A percentile compares a stretch with the other conserved stretches of the same genome.
These are phyloP conservation scores for Dactylellina leptospora DNA, from an alignment of 2,329 filamentous ascomycete species.

Conservation along the genomic window DNA sequence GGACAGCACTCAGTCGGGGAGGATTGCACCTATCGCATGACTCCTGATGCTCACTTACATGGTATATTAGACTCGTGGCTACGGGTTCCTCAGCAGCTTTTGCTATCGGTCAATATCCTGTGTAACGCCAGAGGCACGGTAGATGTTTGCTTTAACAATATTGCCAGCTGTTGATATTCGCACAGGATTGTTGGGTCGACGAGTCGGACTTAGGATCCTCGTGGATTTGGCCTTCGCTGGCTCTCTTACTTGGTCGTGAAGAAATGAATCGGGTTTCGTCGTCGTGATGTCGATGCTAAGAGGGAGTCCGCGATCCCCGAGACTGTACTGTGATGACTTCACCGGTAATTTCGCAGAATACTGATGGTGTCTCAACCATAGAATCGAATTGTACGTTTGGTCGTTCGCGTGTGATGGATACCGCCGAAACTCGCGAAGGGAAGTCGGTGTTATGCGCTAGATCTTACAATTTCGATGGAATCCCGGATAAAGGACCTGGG, in stretches of 20 bases:
- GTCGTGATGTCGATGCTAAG: no score
- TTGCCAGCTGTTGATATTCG: slow-evolving; percentile 47
- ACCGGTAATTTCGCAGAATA: slow-evolving; percentile 12
- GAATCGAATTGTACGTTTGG: slow-evolving; percentile 16
- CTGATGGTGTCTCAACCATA: slow-evolving; percentile 24
- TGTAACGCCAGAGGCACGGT: slow-evolving; percentile 49
- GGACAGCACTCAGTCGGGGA: slow-evolving; percentile 11
- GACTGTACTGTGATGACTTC: not conserved
- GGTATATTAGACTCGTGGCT: slow-evolving; percentile 7
- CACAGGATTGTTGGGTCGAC: slow-evolving; percentile 34
- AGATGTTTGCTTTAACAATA: slow-evolving; percentile 47
- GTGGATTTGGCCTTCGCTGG: not conserved
- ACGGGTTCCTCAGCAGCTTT: not conserved
- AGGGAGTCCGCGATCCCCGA: no score
- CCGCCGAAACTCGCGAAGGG: no score
- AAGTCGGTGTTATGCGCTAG: no score
- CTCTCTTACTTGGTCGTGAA: not conserved
- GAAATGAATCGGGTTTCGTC: no score
- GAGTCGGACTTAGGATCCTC: not conserved
- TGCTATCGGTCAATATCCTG: slow-evolving; percentile 12
- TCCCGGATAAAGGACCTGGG: no score
- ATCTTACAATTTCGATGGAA: not conserved
- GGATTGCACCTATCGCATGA: slow-evolving; percentile 10
- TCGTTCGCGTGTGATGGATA: no score
- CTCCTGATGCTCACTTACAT: slow-evolving; percentile 35